A percentile compares a stretch with the other conserved stretches of the same genome.
Evolutionary conservation across 768 basidiomycete species (phyloP).

Genomic region (Pulveroboletus sp.): DNA sequence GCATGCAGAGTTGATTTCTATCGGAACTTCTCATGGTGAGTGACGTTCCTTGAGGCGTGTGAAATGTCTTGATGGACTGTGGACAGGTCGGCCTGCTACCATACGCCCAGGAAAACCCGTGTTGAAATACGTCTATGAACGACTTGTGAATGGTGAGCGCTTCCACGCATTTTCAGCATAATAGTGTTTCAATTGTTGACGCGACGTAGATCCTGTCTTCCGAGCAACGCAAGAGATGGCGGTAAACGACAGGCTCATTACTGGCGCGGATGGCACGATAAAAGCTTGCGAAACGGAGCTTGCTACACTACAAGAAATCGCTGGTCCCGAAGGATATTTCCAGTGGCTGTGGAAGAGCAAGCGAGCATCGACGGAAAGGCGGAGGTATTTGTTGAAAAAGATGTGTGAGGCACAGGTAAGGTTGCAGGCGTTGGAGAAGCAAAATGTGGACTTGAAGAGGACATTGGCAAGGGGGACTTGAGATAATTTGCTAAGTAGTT

Average conservation of each 20-base stretch:
- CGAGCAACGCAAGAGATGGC: constrained; percentile 78
- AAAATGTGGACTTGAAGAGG: constrained; percentile 67
- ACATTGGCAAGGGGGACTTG: constrained; percentile 42
- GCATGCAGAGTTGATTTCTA: constrained; percentile 81
- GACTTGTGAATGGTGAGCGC: constrained; percentile 67
- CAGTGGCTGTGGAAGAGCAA: constrained; percentile 42
- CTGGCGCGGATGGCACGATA: constrained; percentile 60
- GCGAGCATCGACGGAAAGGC: constrained; percentile 55
- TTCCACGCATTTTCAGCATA: background rate
- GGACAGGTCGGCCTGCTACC: constrained; percentile 71
- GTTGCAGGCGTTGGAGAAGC: constrained; percentile 65
- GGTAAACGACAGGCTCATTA: constrained; percentile 67
- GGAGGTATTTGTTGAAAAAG: constrained; percentile 68
- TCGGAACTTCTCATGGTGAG: constrained; percentile 72
- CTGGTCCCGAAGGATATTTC: constrained; percentile 44
- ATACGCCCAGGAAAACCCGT: constrained; percentile 92
- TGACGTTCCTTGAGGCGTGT: background rate
- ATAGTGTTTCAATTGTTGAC: background rate
- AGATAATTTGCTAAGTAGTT: constrained; percentile 1
- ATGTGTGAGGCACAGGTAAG: constrained; percentile 69
- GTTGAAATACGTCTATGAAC: constrained; percentile 80
- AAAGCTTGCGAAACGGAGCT: constrained; percentile 77
- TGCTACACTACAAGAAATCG: constrained; percentile 60
- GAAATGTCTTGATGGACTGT: background rate
- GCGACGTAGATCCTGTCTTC: constrained; percentile 66